Base-by-base conservation (phyloP, 129 eudicot genomes). In the Gnaphalium uliginosum region DNA sequence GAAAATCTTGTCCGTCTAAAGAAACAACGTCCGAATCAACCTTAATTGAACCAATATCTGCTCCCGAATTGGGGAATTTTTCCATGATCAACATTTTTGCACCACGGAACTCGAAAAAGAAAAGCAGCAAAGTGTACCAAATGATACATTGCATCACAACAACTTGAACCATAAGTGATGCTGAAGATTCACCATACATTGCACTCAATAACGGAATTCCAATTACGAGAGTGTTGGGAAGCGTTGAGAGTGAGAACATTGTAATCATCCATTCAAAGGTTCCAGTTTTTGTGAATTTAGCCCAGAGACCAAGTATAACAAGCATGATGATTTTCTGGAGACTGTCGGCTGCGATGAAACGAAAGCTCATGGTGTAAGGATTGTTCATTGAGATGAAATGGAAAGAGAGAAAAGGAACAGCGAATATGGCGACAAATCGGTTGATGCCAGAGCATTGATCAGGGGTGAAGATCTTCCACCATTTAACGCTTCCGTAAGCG, bases 61-160 rank as follows among this genome's bases (percentile, higher is more conserved):
- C 18, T 8, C 50, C 71, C 0, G 71, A 23, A 8, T 66, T 46
- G 2, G 53, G 71, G 17, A 66, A 66, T 6, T 66, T 27, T 39
- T 66, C 71, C 71, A n/a, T 35, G 27, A 66, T 66, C 3, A 66
- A 22, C 25, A 66, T 33, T 15, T 66, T 66, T 5, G 71, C 71
- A 21, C 71, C 71, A 35, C 71, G 53, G 21, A 35, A 66, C 18
- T 66, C 71, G 53, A 19, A 66, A 33, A 66, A 4, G 29, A 66
- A 66, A 7, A 66, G 25, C n/a, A 66, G 71, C 50, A 66, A 35
- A n/a, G 71, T 66, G 48, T 66, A 66, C 71, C 71, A 66, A 17
- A 66, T 33, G 7, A 66, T 66, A 22, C 71, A 35, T 35, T 66
- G 71, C 71, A 33, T 17, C 14, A 66, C 71, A 10, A 66, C 53